Evolutionary conservation across 1,139 yeast genomes (phyloP).

Genomic region (Arxiozyma bovina): DNA sequence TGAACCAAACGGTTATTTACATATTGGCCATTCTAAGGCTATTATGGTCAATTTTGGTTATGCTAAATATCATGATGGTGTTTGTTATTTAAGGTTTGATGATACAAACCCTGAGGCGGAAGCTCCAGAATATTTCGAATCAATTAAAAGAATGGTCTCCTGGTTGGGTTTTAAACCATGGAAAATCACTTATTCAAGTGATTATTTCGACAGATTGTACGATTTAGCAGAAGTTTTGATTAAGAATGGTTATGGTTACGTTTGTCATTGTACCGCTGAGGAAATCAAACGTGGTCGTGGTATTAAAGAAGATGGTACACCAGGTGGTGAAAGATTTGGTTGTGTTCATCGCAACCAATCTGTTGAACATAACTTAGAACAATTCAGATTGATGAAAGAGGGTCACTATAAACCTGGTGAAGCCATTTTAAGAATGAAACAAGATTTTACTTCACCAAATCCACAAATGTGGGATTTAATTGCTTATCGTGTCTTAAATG

Average conservation of each 20-base stretch:
- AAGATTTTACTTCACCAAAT: slow-evolving; percentile 80
- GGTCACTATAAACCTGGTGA: slow-evolving; percentile 84
- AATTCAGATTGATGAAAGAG: slow-evolving; percentile 85
- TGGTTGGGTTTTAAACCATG: slow-evolving; percentile 95
- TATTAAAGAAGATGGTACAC: slow-evolving; percentile 79
- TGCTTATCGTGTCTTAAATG: slow-evolving; percentile 91
- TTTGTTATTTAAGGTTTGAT: slow-evolving; percentile 86
- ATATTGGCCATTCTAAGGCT: slow-evolving; percentile 97
- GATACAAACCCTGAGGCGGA: slow-evolving; percentile 99
- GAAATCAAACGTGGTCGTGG: slow-evolving; percentile 89
- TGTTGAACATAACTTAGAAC: slow-evolving; percentile 62
- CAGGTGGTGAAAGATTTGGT: slow-evolving; percentile 83
- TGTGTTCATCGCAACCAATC: slow-evolving; percentile 68
- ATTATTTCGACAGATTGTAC: slow-evolving; percentile 83
- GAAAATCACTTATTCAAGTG: slow-evolving; percentile 91
- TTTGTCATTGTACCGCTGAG: slow-evolving; percentile 89
- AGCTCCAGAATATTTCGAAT: slow-evolving; percentile 80
- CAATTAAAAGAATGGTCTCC: slow-evolving; percentile 72
- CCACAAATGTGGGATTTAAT: slow-evolving; percentile 99
- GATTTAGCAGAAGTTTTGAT: slow-evolving; percentile 79
- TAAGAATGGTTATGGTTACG: slow-evolving; percentile 64
- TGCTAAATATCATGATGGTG: slow-evolving; percentile 77
- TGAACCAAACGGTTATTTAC: slow-evolving; percentile 94
- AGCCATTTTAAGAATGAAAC: slow-evolving; percentile 95
- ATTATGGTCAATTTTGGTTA: slow-evolving; percentile 94